These are phyloP conservation scores for Pichia norvegensis DNA, from an alignment of 1,139 yeast genomes.

Conservation along the genomic window DNA sequence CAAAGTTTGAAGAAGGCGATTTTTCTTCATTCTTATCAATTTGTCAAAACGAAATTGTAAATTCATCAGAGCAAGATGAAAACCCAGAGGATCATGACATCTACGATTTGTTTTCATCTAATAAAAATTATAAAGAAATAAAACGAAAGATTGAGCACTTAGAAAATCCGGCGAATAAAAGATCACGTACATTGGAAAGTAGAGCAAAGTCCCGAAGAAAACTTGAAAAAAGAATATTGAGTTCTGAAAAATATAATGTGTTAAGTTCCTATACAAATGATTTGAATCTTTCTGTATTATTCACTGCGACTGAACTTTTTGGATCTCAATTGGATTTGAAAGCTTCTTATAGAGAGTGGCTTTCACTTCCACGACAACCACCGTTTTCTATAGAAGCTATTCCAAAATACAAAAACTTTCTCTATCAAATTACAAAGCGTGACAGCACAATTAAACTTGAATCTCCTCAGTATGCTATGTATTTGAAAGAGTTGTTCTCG, in stretches of 20 bases:
- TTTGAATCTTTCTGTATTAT: constrained; percentile 41
- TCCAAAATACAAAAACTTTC: constrained; percentile 19
- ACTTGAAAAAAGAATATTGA: constrained; percentile 17
- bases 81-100: constrained; percentile 11
- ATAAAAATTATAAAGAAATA: constrained; percentile 4
- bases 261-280: constrained; percentile 43
- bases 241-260: constrained; percentile 1
- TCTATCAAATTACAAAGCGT: constrained; percentile 10
- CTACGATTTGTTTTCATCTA: constrained; percentile 19
- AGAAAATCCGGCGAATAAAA: constrained; percentile 2
- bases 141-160: constrained; percentile 3
- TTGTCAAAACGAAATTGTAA: not conserved
- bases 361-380: constrained; percentile 35
- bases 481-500: constrained; percentile 35
- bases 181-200: not conserved
- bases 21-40: constrained; percentile 11
- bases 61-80: not conserved
- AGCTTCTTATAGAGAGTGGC: constrained; percentile 42
- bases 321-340: constrained; percentile 62
- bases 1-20: constrained; percentile 21
- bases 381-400: constrained; percentile 7
- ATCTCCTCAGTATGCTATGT: constrained; percentile 32
- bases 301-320: constrained; percentile 51
- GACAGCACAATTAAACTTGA: constrained; percentile 10
- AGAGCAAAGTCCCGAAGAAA: not conserved